Base-by-base conservation (phyloP, 2,329 filamentous ascomycete genomes). In the Dryadomyces quercivorus region DNA sequence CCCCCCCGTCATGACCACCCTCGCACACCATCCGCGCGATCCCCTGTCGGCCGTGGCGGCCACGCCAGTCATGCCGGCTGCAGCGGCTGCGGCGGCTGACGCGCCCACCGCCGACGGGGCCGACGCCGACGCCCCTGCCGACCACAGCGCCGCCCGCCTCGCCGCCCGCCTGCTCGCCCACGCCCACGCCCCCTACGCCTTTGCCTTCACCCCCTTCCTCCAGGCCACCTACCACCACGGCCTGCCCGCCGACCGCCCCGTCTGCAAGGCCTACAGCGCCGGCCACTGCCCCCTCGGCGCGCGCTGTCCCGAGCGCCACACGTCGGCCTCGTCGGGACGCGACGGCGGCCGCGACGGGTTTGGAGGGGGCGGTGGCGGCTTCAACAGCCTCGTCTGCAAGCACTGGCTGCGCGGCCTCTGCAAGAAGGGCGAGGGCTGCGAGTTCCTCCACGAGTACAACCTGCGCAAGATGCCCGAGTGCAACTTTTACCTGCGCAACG, bases 381-480 rank as follows among this genome's bases (percentile, higher is more conserved):
- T 85, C 67, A 88, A 85, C 72, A 86, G 80, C 65, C 82, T 97
- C 16, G 92, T 98, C 58, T 98, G 93, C 82, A 98, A 98, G 74
- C 93, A 97, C 76, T 97, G 93, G 84, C 83, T 97, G 65, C 88
- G 94, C 60, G 92, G 91, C 0, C 81, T 98, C 20, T 98, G 93
- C 77, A 98, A 98, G 68, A 97, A 97, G 72, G 93, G 92, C 63
- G 86, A 96, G 66, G 82, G 84, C 61, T 98, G 93, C 82, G 93
- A 98, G 74, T 98, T 97, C 65, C 76, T 97, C 50, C 93, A 98
- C 76, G 93, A 97, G 72, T 98, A 96, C 75, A 97, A 98, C 72
- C 80, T 98, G 62, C 84, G 93, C 59, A 91, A 93, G 70, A 97
- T 97, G 89, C 91, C 93, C 59, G 93, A 97, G 73, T 98, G 93